phyloP scores from a whole-genome alignment of 2,329 filamentous ascomycete species.

The Amesomyces nigricolor region DNA sequence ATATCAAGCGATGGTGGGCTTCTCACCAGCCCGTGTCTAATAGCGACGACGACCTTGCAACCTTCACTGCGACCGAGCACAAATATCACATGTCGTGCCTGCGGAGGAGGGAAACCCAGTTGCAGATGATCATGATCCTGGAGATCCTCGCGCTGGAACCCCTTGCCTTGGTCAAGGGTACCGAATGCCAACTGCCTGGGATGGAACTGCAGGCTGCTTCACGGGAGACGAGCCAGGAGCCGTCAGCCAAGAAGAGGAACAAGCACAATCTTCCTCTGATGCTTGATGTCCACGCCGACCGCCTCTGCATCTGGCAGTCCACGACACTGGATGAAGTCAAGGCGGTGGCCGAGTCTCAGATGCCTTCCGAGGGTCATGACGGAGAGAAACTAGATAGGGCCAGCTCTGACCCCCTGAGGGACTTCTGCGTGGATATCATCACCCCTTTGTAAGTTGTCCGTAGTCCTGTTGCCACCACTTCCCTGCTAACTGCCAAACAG shows the following conservation, averaged over 20 bases:
- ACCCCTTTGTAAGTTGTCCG: constrained; percentile 61
- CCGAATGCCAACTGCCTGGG: constrained; percentile 44
- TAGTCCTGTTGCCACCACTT: not conserved
- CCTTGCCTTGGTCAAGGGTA: constrained; percentile 36
- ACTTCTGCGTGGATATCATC: constrained; percentile 77
- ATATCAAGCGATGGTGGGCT: constrained; percentile 67
- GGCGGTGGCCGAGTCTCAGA: constrained; percentile 45
- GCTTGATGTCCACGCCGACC: constrained; percentile 69
- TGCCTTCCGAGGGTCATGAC: constrained; percentile 29
- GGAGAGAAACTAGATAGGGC: constrained; percentile 37
- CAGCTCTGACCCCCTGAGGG: constrained; percentile 59
- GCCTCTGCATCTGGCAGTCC: constrained; percentile 79
- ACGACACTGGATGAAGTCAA: constrained; percentile 57
- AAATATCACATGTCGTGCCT: constrained; percentile 60
- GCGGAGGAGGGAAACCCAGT: constrained; percentile 68
- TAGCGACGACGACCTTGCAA: constrained; percentile 43
- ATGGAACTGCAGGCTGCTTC: constrained; percentile 36
- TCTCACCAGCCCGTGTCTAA: constrained; percentile 44
- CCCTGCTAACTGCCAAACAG: constrained; percentile 39
- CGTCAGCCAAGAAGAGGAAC: constrained; percentile 48
- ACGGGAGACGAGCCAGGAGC: constrained; percentile 32
- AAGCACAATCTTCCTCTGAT: constrained; percentile 60
- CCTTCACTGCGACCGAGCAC: constrained; percentile 46
- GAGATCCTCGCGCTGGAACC: constrained; percentile 69
- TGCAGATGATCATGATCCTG: constrained; percentile 74